phyloP scores from a whole-genome alignment of 2,329 filamentous ascomycete species.

The Colletotrichum noveboracense region DNA sequence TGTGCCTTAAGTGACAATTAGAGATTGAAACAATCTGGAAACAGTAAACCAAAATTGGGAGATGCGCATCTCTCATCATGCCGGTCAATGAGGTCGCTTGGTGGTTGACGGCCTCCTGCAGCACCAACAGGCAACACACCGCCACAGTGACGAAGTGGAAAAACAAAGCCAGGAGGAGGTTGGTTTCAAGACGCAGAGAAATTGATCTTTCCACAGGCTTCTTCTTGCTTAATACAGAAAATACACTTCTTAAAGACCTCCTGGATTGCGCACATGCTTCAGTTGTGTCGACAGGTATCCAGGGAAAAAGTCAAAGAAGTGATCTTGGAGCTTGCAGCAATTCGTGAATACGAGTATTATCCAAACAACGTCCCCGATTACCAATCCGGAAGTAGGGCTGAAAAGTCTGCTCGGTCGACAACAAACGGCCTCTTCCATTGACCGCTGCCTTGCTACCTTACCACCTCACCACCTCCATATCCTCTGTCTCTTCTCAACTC shows the following conservation, averaged over 20 bases:
- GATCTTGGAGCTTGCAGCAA: no score
- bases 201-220: not conserved
- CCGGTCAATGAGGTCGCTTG: not conserved
- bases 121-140: not conserved
- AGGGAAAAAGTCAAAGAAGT: no score
- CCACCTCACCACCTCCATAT: not conserved
- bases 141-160: not conserved
- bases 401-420: not conserved
- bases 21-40: not conserved
- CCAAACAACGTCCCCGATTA: not conserved
- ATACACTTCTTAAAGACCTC: not conserved
- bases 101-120: not conserved
- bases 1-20: fast-evolving
- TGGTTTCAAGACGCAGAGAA: not conserved
- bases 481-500: not conserved
- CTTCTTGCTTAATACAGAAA: not conserved
- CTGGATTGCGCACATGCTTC: no score
- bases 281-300: no score
- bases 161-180: not conserved
- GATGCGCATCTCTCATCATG: not conserved
- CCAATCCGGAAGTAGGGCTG: not conserved
- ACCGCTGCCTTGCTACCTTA: not conserved
- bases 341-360: no score
- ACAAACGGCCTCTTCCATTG: not conserved
- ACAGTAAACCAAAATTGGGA: not conserved